phyloP scores from a whole-genome alignment of 2,329 filamentous ascomycete genomes.

The Mariannaea sp. region DNA sequence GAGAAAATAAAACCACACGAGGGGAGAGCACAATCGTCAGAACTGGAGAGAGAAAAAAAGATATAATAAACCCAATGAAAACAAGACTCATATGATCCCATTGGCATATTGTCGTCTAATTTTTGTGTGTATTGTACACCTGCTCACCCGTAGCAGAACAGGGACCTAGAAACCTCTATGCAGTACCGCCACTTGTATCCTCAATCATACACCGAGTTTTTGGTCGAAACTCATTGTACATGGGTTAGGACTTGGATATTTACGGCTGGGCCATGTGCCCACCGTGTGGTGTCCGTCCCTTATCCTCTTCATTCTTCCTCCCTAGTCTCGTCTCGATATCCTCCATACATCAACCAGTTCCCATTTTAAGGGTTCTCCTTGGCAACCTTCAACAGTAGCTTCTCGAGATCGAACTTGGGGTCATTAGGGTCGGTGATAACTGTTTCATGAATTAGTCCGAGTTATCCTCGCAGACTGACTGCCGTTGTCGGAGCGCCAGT shows the following conservation, averaged over 20 bases:
- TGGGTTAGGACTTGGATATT: conserved; percentile 32
- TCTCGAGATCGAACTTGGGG: conserved; percentile 93
- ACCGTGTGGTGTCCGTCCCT: conserved; percentile 28
- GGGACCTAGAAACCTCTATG: conserved; percentile 56
- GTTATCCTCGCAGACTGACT: not conserved
- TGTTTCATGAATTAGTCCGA: conserved; percentile 33
- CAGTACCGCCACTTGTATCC: conserved; percentile 49
- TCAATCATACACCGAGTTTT: conserved; percentile 47
- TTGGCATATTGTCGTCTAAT: conserved; percentile 49
- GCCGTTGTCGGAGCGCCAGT: not conserved
- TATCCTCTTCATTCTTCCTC: conserved; percentile 32
- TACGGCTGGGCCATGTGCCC: conserved; percentile 34
- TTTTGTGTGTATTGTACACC: conserved; percentile 59
- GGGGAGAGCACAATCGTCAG: not conserved
- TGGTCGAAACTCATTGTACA: conserved; percentile 39
- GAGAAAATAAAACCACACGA: not conserved
- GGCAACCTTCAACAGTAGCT: conserved; percentile 70
- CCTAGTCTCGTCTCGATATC: conserved; percentile 37
- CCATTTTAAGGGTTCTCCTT: conserved; percentile 55
- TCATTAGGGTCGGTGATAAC: conserved; percentile 69
- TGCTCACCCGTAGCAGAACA: conserved; percentile 52
- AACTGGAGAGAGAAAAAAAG: conserved; percentile 8
- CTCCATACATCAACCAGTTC: conserved; percentile 18
- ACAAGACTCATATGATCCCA: conserved; percentile 24
- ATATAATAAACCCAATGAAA: conserved; percentile 7